These are phyloP conservation scores for Neurospora sp. DNA, from an alignment of 495 filamentous ascomycete species.

Conservation along the genomic window DNA sequence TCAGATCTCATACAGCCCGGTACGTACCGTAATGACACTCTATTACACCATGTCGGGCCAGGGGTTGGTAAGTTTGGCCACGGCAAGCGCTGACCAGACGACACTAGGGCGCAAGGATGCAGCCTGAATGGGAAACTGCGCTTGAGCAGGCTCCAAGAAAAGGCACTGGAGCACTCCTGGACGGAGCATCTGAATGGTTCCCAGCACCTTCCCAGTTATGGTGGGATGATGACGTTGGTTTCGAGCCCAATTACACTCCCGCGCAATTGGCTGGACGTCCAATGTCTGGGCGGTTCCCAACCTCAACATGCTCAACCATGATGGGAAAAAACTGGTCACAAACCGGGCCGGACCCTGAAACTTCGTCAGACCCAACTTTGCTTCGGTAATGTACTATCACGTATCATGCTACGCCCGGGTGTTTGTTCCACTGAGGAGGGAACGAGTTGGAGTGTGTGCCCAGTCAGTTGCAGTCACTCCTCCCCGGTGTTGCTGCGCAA, in stretches of 20 bases:
- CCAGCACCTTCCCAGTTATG: slow-evolving; percentile 7
- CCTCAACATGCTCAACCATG: not conserved
- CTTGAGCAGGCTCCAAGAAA: not conserved
- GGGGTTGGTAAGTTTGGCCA: not conserved
- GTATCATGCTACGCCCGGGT: not conserved
- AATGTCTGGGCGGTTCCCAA: not conserved
- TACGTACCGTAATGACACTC: not conserved
- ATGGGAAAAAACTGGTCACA: not conserved
- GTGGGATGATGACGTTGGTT: slow-evolving; percentile 41
- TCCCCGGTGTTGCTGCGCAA: not conserved
- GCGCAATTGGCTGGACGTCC: slow-evolving; percentile 18
- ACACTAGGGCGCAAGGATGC: not conserved
- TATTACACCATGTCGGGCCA: not conserved
- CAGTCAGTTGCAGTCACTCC: not conserved
- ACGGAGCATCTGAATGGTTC: not conserved
- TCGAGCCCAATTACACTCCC: slow-evolving; percentile 19
- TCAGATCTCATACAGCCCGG: not conserved
- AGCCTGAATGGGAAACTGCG: not conserved
- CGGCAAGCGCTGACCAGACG: not conserved
- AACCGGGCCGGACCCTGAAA: slow-evolving; percentile 30
- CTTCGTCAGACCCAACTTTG: slow-evolving; percentile 12
- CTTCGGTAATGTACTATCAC: not conserved
- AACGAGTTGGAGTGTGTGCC: not conserved
- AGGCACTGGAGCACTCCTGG: not conserved
- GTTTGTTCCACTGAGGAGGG: not conserved